Percentiles rank a stretch among this genome's conserved stretches.
phyloP scores from a whole-genome alignment of 495 filamentous ascomycete species.

The Tuber magnatum region DNA sequence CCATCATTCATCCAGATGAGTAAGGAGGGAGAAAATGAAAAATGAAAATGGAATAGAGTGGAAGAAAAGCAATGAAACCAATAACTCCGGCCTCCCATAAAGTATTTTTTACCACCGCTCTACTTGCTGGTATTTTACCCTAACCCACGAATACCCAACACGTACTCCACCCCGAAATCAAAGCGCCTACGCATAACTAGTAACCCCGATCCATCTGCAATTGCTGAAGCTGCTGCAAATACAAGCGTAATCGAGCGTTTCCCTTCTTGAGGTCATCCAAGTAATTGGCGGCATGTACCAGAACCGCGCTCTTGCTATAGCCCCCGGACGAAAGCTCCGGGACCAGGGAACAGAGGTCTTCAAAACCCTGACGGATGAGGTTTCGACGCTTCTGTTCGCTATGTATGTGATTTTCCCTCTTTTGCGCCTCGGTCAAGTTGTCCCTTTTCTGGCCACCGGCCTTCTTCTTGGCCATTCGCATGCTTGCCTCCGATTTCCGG shows the following conservation, averaged over 20 bases:
- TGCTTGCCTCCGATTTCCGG: slow-evolving; percentile 30
- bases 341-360: slow-evolving; percentile 62
- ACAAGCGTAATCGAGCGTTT: slow-evolving; percentile 46
- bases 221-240: slow-evolving; percentile 36
- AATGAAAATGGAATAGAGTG: slow-evolving; percentile 25
- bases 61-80: slow-evolving; percentile 35
- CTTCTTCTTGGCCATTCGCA: slow-evolving; percentile 36
- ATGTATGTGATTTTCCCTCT: slow-evolving; percentile 77
- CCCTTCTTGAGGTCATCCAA: slow-evolving; percentile 63
- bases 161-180: slow-evolving; percentile 4
- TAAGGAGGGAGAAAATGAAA: slow-evolving; percentile 6
- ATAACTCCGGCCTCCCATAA: slow-evolving; percentile 38
- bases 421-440: slow-evolving; percentile 76
- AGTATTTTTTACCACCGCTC: slow-evolving; percentile 26
- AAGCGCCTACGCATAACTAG: slow-evolving; percentile 3
- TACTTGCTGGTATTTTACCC: slow-evolving; percentile 8
- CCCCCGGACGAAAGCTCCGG: slow-evolving; percentile 62
- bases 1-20: slow-evolving; percentile 9
- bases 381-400: slow-evolving; percentile 82
- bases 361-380: slow-evolving; percentile 69
- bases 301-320: slow-evolving; percentile 71
- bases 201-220: slow-evolving; percentile 29
- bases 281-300: slow-evolving; percentile 64
- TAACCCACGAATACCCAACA: slow-evolving; percentile 1
- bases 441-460: slow-evolving; percentile 49